These are phyloP conservation scores for Epipyxis sp. DNA, from an alignment of 108 stramenopile species.

Conservation along the genomic window DNA sequence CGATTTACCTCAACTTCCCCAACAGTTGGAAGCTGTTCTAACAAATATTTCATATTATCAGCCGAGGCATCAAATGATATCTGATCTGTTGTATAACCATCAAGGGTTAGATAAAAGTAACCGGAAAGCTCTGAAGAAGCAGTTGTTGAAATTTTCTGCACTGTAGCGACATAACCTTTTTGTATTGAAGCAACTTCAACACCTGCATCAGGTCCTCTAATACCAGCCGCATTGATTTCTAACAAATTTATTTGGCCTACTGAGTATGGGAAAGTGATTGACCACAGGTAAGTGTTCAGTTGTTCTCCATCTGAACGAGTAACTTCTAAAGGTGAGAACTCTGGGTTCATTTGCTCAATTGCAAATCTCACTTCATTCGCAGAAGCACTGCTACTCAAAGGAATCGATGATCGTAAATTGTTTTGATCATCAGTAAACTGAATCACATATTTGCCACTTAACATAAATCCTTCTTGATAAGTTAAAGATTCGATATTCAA, in stretches of 20 bases:
- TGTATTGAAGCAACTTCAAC: not conserved
- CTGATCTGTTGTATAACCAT: not conserved
- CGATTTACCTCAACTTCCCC: slow-evolving; percentile 14
- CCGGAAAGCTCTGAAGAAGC: not conserved
- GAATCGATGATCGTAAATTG: not conserved
- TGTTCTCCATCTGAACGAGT: not conserved
- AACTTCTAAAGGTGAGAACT: not conserved
- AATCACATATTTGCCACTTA: slow-evolving; percentile 4
- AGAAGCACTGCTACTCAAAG: not conserved
- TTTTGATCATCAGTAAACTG: not conserved
- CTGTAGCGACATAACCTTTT: slow-evolving; percentile 1
- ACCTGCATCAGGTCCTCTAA: not conserved
- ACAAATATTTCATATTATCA: not conserved
- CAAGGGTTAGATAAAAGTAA: slow-evolving; percentile 10
- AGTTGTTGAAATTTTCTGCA: slow-evolving; percentile 20
- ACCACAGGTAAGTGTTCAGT: slow-evolving; percentile 17
- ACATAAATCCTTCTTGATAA: not conserved
- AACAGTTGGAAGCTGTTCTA: slow-evolving; percentile 27
- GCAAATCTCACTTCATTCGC: not conserved
- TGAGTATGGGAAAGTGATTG: slow-evolving; percentile 10
- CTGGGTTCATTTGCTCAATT: not conserved
- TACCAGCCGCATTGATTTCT: slow-evolving; percentile 5
- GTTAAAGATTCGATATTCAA: not conserved
- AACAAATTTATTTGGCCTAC: not conserved
- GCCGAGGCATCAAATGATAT: slow-evolving; percentile 1